Evolutionary conservation across 2,329 filamentous ascomycete species (phyloP).

Genomic region (Ceratocystis harringtonii): DNA sequence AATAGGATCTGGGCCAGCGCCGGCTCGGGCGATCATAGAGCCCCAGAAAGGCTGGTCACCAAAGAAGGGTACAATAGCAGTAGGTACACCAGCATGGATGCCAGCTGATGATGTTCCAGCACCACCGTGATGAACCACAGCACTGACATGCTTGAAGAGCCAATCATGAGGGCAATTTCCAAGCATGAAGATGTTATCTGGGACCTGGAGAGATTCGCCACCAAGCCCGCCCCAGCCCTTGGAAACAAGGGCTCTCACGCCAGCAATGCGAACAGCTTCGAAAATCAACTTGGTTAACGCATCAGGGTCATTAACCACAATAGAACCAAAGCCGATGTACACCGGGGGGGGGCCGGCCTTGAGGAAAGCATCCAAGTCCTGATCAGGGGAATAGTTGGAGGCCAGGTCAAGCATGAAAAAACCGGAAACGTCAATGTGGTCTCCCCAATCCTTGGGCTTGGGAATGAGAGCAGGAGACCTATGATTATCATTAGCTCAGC

Average conservation of each 20-base stretch:
- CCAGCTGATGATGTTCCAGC: constrained; percentile 79
- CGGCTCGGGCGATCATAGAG: constrained; percentile 55
- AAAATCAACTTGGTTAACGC: constrained; percentile 57
- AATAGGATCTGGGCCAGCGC: constrained; percentile 56
- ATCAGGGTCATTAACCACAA: constrained; percentile 63
- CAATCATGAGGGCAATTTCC: constrained; percentile 81
- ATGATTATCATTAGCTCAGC: not conserved
- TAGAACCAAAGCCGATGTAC: constrained; percentile 73
- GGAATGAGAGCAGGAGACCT: constrained; percentile 60
- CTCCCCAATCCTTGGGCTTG: constrained; percentile 62
- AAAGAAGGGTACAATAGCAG: constrained; percentile 74
- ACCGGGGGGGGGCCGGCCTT: constrained; percentile 55
- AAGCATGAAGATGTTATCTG: constrained; percentile 65
- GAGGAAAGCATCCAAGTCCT: constrained; percentile 51
- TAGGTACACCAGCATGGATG: constrained; percentile 66
- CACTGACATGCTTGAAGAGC: constrained; percentile 68
- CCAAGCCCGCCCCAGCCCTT: constrained; percentile 83
- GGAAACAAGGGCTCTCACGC: constrained; percentile 65
- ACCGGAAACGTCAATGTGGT: constrained; percentile 56
- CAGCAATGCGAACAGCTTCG: constrained; percentile 49
- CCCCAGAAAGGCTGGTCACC: constrained; percentile 78
- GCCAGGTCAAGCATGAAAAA: constrained; percentile 62
- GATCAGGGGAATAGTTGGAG: constrained; percentile 48
- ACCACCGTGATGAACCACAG: constrained; percentile 76
- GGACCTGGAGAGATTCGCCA: constrained; percentile 52